Evolutionary conservation across 1,284 basidiomycete species (phyloP).

Genomic region (Ceratobasidium sp.): DNA sequence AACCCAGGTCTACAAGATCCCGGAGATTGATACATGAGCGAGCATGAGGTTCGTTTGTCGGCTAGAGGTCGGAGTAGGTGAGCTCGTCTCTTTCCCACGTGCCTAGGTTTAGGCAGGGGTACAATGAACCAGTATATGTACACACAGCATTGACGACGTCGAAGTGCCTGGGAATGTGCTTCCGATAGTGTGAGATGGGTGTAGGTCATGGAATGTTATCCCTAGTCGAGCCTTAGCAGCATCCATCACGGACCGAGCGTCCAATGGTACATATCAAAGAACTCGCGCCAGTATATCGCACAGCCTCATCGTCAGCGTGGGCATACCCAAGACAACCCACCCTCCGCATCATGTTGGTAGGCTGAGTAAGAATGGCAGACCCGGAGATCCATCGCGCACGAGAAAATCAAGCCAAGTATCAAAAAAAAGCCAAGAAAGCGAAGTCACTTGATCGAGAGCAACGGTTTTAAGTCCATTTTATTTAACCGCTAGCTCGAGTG

Average conservation of each 20-base stretch:
- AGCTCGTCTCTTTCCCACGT: background rate
- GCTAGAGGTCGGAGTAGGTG: background rate
- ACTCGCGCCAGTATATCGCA: background rate
- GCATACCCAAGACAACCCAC: no score
- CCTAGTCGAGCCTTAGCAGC: background rate
- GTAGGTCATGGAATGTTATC: background rate
- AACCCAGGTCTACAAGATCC: background rate
- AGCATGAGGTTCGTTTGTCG: background rate
- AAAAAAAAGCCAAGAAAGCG: background rate
- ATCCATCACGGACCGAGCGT: background rate
- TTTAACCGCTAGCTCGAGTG: no score
- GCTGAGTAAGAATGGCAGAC: background rate
- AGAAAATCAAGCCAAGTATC: background rate
- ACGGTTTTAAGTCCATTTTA: no score
- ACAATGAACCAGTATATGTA: background rate
- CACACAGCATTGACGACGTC: background rate
- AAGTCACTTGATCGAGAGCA: background rate
- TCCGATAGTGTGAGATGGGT: background rate
- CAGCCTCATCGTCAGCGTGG: background rate
- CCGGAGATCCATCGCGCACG: background rate
- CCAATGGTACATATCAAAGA: background rate
- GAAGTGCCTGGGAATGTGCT: background rate
- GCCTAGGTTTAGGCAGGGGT: background rate
- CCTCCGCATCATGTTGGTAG: no score
- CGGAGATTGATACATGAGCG: background rate